These are phyloP conservation scores for Aegilops tauschii DNA, from an alignment of 176 grass and related monocot genomes.

Conservation along the genomic window DNA sequence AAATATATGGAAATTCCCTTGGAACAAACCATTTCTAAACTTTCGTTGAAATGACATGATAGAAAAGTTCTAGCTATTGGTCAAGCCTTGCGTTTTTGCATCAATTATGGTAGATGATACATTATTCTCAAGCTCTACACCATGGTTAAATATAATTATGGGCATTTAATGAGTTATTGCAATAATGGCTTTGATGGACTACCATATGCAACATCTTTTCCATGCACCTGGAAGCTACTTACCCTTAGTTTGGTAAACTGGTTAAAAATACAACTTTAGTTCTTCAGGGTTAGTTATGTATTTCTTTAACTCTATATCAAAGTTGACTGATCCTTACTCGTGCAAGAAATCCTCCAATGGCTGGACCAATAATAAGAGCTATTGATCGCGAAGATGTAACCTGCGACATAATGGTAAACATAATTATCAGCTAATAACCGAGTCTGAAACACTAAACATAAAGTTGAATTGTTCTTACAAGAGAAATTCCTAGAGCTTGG, in stretches of 20 bases:
- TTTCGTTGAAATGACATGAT: not conserved
- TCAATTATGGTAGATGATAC: not conserved
- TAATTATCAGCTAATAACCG: not conserved
- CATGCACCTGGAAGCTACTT: not conserved
- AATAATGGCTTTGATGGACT: not conserved
- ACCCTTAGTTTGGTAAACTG: not conserved
- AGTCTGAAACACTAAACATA: not conserved
- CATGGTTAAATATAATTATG: not conserved
- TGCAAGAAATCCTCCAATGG: constrained; percentile 70
- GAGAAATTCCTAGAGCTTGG: constrained; percentile 64
- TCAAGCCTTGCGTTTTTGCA: not conserved
- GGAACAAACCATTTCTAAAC: not conserved
- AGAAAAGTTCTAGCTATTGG: not conserved
- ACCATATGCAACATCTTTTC: not conserved
- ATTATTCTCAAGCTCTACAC: not conserved
- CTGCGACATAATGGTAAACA: constrained; percentile 9
- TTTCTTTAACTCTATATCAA: not conserved
- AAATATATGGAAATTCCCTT: not conserved
- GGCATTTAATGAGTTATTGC: not conserved
- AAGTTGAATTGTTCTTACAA: constrained; percentile 35
- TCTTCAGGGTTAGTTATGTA: not conserved
- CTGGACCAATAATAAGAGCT: constrained; percentile 62
- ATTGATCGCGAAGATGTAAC: constrained; percentile 58
- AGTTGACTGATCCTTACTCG: constrained; percentile 30
- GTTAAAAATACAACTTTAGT: not conserved